Conservation (phyloP, 1,139 yeast species). For the Saccharomyces uvarum region DNA sequence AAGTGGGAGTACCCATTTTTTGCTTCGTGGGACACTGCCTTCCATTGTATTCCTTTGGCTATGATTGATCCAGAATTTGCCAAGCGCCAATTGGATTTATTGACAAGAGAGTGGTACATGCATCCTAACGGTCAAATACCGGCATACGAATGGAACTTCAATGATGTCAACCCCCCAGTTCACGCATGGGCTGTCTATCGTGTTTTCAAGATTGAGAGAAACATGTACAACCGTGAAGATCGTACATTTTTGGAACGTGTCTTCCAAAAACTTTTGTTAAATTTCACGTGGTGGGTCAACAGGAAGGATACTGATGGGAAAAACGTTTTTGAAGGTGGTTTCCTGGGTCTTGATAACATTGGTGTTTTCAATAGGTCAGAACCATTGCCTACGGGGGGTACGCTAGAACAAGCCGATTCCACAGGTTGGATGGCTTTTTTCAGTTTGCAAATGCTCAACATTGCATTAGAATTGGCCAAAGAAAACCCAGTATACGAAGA, state of each 20-base stretch:
- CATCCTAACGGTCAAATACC: slow-evolving; percentile 99
- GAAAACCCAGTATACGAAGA: slow-evolving; percentile 85
- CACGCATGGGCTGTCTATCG: slow-evolving; percentile 96
- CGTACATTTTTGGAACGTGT: slow-evolving; percentile 81
- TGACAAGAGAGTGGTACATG: slow-evolving; percentile 96
- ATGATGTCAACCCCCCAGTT: slow-evolving; percentile 95
- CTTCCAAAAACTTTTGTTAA: slow-evolving; percentile 80
- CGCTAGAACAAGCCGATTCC: slow-evolving; percentile 88
- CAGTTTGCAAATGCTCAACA: slow-evolving; percentile 84
- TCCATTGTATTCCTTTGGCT: slow-evolving; percentile 90
- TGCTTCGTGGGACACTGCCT: slow-evolving; percentile 97
- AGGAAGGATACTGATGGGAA: slow-evolving; percentile 84
- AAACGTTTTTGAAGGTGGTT: slow-evolving; percentile 92
- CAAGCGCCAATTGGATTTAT: slow-evolving; percentile 75
- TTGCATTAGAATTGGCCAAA: slow-evolving; percentile 84
- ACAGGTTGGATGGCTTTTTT: slow-evolving; percentile 99
- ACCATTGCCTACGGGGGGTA: slow-evolving; percentile 90
- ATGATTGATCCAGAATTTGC: slow-evolving; percentile 95
- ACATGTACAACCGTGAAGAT: slow-evolving; percentile 77
- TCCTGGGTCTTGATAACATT: slow-evolving; percentile 87
- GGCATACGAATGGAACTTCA: slow-evolving; percentile 94
- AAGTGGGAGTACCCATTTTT: slow-evolving; percentile 97
- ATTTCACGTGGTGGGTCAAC: slow-evolving; percentile 98
- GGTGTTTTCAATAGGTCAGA: slow-evolving; percentile 92
- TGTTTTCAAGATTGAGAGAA: slow-evolving; percentile 82